Percentiles rank a stretch among this genome's conserved stretches.
These are phyloP conservation scores for Raffaelea albimanens DNA, from an alignment of 2,329 filamentous ascomycete genomes.

Conservation along the genomic window DNA sequence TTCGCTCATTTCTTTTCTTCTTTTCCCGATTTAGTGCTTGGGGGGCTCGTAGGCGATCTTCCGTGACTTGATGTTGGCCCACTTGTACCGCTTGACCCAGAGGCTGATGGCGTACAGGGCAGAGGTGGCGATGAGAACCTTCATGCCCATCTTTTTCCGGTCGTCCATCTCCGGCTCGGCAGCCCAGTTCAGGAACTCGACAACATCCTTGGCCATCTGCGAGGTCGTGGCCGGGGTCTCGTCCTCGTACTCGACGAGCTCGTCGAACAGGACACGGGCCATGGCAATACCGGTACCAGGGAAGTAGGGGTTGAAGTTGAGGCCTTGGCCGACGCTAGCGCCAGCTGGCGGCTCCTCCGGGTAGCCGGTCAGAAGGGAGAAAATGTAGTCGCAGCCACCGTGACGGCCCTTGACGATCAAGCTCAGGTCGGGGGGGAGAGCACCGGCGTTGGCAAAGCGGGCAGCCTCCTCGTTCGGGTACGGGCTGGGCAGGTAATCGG, in stretches of 20 bases:
- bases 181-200: conserved; percentile 98
- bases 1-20: background rate
- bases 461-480: conserved; percentile 99
- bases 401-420: conserved; percentile 97
- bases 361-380: conserved; percentile 92
- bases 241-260: conserved; percentile 96
- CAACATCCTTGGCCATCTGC: conserved; percentile 99
- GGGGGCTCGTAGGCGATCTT: conserved; percentile 87
- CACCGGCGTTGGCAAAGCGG: conserved; percentile 96
- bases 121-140: conserved; percentile 74
- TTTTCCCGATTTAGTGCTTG: conserved; percentile 21
- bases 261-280: conserved; percentile 97
- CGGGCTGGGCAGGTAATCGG: conserved; percentile 87
- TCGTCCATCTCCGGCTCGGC: conserved; percentile 99
- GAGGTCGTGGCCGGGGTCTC: conserved; percentile 88
- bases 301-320: conserved; percentile 99
- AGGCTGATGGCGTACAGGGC: conserved; percentile 79
- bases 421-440: conserved; percentile 91
- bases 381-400: conserved; percentile 98
- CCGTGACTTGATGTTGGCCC: conserved; percentile 89
- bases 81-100: conserved; percentile 99
- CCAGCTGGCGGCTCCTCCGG: conserved; percentile 92
- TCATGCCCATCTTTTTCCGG: conserved; percentile 99
- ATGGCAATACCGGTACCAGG: conserved; percentile 97
- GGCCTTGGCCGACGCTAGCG: conserved; percentile 71